Evolutionary conservation across 441 rosid genomes (phyloP).

Genomic region (Jatropha multifida): DNA sequence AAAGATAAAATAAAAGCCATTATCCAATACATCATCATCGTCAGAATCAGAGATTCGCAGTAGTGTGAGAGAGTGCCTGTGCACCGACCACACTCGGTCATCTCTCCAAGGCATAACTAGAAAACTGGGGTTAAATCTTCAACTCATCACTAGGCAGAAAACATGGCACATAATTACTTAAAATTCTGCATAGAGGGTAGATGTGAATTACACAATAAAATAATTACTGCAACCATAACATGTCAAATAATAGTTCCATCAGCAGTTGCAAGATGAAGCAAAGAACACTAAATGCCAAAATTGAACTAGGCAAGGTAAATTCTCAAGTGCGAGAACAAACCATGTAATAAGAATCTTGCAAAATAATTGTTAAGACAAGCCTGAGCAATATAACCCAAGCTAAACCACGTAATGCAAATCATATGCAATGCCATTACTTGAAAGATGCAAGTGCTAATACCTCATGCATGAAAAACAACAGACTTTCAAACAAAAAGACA

Average conservation of each 20-base stretch:
- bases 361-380: neutral
- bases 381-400: neutral
- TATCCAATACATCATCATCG: neutral
- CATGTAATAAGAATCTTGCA: neutral
- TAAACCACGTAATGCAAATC: neutral
- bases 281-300: neutral
- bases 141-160: neutral
- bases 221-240: neutral
- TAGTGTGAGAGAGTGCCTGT: no score
- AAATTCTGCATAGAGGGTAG: neutral
- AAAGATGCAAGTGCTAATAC: neutral
- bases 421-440: neutral
- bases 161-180: neutral
- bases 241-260: neutral
- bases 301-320: neutral
- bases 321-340: neutral
- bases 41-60: no score
- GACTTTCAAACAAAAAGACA: constrained; percentile 11
- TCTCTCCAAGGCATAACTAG: no score
- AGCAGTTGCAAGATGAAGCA: neutral
- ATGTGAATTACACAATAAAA: neutral
- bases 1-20: neutral
- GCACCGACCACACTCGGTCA: no score
- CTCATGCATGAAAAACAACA: neutral
- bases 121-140: neutral